A percentile compares a stretch with the other conserved stretches of the same genome.
These are phyloP conservation scores for Samsoniella hepiali DNA, from an alignment of 2,329 filamentous ascomycete genomes.

Conservation along the genomic window DNA sequence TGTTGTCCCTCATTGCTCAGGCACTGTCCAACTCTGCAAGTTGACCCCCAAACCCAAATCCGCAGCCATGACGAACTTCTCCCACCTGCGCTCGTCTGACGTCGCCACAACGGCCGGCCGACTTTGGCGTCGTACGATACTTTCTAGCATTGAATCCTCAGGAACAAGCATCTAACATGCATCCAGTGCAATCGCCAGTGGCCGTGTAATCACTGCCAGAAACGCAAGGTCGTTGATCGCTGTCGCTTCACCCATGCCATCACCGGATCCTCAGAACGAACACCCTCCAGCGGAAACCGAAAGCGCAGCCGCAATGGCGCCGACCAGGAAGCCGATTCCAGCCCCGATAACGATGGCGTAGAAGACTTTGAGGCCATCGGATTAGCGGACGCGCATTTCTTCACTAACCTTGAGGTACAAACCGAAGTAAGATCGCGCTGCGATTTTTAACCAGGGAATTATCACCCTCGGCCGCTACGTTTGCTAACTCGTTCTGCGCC, in stretches of 20 bases:
- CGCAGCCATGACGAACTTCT: not conserved
- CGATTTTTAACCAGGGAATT: not conserved
- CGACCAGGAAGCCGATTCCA: slow-evolving; percentile 23
- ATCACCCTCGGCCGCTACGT: too few species aligned
- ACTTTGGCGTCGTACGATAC: not conserved
- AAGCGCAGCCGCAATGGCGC: slow-evolving; percentile 20
- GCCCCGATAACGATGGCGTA: slow-evolving; percentile 24
- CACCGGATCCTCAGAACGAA: slow-evolving; percentile 25
- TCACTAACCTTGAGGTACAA: slow-evolving; percentile 27
- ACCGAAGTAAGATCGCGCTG: slow-evolving; percentile 24
- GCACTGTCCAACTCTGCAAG: too few species aligned
- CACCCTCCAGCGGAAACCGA: slow-evolving; percentile 4
- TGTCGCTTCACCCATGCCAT: slow-evolving; percentile 32
- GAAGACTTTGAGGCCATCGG: slow-evolving; percentile 34
- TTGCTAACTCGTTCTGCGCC: not conserved
- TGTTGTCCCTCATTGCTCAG: too few species aligned
- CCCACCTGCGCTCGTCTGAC: not conserved
- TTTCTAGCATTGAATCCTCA: not conserved
- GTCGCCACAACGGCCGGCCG: too few species aligned
- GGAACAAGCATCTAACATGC: slow-evolving; percentile 19
- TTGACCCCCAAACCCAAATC: not conserved
- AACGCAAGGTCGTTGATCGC: slow-evolving; percentile 37
- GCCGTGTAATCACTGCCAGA: slow-evolving; percentile 40
- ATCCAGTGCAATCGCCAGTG: slow-evolving; percentile 38
- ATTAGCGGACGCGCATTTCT: slow-evolving; percentile 34